Base-by-base conservation (phyloP, 257 asterid genomes). In the Scutellaria barbata region DNA sequence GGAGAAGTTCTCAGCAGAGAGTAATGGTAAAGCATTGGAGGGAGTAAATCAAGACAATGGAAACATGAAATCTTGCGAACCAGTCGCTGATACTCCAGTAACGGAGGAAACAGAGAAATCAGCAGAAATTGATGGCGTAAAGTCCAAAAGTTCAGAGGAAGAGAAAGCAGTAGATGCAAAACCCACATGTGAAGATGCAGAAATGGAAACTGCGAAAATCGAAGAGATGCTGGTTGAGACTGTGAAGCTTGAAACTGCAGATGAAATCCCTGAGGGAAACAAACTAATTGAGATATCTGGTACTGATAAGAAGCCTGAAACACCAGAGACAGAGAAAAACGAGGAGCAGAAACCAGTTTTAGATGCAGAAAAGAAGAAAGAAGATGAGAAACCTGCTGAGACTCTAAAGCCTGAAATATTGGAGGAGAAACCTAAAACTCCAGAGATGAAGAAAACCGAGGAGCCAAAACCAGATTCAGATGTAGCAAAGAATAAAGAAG, bases 331-430 rank as follows among this genome's bases (percentile, higher is more conserved):
- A 0, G n/a, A 68, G 76, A 55, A 43, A 69, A 35, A 8, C 13
- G 59, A 63, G 63, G 69, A 12, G 55, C 61, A 30, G 57, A 62
- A 67, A 14, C 64, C 50, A 46, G 22, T 48, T 68, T 33, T 13
- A 10, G 77, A 35, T 56, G 56, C 51, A 20, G 81, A 47, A 51
- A 59, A 58, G 59, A 72, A 66, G 66, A 47, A 51, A 55, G 30
- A 30, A 54, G 80, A 72, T 13, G 85, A 69, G 63, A 72, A 59
- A 43, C 54, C 61, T 22, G 71, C 60, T 16, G 73, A 55, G 60
- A 51, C 7, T 57, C 13, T 39, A 11, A 11, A 37, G 63, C 10
- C 50, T 62, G 70, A 60, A 59, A 3, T 43, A 1, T 7, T 6
- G 6, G 62, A 60, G 20, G 57, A 42, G 35, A 22, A 35, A 30